phyloP scores from a whole-genome alignment of 306 rosid species.

The Myrica gale region DNA sequence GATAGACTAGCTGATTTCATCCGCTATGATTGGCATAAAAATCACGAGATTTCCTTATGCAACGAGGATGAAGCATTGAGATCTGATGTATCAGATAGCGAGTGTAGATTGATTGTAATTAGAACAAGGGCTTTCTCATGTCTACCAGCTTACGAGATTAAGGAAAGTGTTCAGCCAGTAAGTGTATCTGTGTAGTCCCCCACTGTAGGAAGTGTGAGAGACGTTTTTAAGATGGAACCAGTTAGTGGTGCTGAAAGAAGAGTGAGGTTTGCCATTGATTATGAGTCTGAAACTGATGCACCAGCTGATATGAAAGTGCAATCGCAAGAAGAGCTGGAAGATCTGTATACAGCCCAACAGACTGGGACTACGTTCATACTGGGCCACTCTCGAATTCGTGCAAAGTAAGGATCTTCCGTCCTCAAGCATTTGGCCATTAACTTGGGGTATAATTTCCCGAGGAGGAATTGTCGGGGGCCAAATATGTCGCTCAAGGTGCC shows the following conservation, averaged over 20 bases:
- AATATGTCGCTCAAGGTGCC: slow-evolving; percentile 95
- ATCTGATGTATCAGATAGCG: slow-evolving; percentile 59
- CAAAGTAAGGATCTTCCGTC: slow-evolving; percentile 80
- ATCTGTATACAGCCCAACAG: slow-evolving; percentile 71
- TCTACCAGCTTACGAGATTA: slow-evolving; percentile 54
- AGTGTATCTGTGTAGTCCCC: slow-evolving; percentile 57
- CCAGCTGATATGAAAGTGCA: slow-evolving; percentile 43
- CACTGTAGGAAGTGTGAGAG: slow-evolving; percentile 56
- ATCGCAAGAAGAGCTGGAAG: slow-evolving; percentile 74
- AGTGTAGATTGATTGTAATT: slow-evolving; percentile 62
- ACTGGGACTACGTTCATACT: slow-evolving; percentile 87
- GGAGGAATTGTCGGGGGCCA: slow-evolving; percentile 84
- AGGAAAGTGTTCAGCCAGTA: slow-evolving; percentile 52
- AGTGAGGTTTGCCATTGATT: slow-evolving; percentile 80
- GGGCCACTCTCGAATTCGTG: slow-evolving; percentile 83
- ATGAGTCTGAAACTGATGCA: slow-evolving; percentile 49
- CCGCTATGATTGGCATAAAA: slow-evolving; percentile 64
- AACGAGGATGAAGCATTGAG: slow-evolving; percentile 50
- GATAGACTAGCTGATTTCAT: slow-evolving; percentile 64
- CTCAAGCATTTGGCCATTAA: slow-evolving; percentile 71
- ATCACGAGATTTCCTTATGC: slow-evolving; percentile 44
- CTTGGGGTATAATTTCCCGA: slow-evolving; percentile 80
- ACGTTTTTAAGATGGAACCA: slow-evolving; percentile 80
- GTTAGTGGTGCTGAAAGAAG: slow-evolving; percentile 37
- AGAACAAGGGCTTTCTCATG: slow-evolving; percentile 65